These are phyloP conservation scores for Nitzschia sp. DNA, from an alignment of 108 stramenopile species.

Conservation along the genomic window DNA sequence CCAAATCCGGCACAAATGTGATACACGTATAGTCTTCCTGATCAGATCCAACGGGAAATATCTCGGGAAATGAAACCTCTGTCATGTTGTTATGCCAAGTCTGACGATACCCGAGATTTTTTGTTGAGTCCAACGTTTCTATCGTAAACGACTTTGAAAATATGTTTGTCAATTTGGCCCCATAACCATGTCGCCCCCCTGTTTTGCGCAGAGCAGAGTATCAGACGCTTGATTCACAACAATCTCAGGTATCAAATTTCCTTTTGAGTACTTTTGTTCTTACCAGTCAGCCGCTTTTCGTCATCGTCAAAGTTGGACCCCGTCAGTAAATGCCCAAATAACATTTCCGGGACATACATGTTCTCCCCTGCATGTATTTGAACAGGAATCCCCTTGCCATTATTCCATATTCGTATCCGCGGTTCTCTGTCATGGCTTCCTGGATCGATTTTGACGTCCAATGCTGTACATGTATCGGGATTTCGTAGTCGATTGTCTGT, in stretches of 20 bases:
- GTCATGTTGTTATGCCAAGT: constrained; percentile 84
- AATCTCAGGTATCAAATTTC: background rate
- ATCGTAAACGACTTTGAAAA: constrained; percentile 78
- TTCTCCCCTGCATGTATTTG: constrained; percentile 76
- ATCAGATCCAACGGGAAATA: constrained; percentile 14
- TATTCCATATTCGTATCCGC: constrained; percentile 76
- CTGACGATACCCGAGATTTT: constrained; percentile 55
- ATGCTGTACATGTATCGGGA: constrained; percentile 57
- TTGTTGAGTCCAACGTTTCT: constrained; percentile 66
- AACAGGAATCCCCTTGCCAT: constrained; percentile 88
- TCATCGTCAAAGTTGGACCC: constrained; percentile 98
- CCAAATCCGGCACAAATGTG: constrained; percentile 82
- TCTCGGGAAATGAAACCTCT: constrained; percentile 46
- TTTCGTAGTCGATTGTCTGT: constrained; percentile 87
- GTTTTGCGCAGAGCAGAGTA: background rate
- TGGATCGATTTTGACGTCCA: constrained; percentile 75
- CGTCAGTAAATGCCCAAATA: constrained; percentile 98
- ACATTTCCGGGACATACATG: constrained; percentile 92
- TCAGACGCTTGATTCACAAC: background rate
- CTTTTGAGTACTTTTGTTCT: background rate
- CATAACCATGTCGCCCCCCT: constrained; percentile 89
- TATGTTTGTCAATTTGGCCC: constrained; percentile 91
- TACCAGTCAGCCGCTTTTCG: constrained; percentile 87
- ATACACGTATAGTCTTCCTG: constrained; percentile 70
- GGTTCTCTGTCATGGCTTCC: constrained; percentile 48